Evolutionary conservation across 257 asterid species (phyloP).

Genomic region (Forsythia viridissima): DNA sequence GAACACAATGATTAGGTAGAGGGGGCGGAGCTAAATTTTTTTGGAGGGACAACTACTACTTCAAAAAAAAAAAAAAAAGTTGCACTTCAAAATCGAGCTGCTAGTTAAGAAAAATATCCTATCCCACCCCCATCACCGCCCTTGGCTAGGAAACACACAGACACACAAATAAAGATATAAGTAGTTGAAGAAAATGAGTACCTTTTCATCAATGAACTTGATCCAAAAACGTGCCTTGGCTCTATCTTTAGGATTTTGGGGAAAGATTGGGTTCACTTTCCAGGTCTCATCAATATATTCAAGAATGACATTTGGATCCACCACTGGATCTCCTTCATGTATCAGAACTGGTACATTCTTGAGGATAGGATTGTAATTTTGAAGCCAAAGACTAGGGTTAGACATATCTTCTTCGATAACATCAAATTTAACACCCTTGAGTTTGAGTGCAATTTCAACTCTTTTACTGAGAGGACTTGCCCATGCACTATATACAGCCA

Average conservation of each 20-base stretch:
- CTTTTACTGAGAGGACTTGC: conserved; percentile 38
- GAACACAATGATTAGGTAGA: too few relatives aligned
- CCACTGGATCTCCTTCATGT: conserved; percentile 36
- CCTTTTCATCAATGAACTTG: conserved; percentile 43
- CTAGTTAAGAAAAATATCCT: too few relatives aligned
- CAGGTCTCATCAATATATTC: conserved; percentile 49
- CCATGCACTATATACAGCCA: conserved; percentile 24
- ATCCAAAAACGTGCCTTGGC: conserved; percentile 45
- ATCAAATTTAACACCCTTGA: conserved; percentile 40
- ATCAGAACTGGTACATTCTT: conserved; percentile 36
- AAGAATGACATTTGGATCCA: conserved; percentile 34
- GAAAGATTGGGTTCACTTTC: conserved; percentile 27
- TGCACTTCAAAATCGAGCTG: too few relatives aligned
- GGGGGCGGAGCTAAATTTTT: too few relatives aligned
- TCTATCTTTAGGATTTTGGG: conserved; percentile 34
- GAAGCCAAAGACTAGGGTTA: conserved; percentile 27
- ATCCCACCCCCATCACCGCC: too few relatives aligned
- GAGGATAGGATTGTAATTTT: conserved; percentile 35
- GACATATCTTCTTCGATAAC: conserved; percentile 26
- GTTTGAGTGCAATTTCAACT: conserved; percentile 40
- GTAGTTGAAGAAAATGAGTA: not conserved
- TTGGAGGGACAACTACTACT: too few relatives aligned
- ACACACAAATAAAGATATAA: too few relatives aligned
- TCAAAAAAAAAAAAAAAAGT: too few relatives aligned
- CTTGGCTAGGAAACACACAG: not conserved